Conservation (phyloP, 257 asterid genomes). For the Prunella vulgaris region DNA sequence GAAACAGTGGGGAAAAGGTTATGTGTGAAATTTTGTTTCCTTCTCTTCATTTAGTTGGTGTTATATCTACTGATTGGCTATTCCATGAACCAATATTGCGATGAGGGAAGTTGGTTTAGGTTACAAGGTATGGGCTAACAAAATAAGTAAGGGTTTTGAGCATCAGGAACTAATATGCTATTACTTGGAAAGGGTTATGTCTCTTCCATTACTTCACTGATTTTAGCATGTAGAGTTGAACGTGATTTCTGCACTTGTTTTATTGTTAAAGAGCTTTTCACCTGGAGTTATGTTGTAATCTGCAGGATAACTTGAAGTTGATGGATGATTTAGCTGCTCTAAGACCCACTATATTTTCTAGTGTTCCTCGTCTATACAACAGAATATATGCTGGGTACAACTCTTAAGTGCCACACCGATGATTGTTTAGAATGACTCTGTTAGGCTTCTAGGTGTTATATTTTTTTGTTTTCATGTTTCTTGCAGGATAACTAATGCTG, state of each 20-base stretch:
- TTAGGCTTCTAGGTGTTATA: neutral
- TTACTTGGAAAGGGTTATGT: neutral
- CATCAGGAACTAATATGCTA: neutral
- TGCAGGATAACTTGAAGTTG: conserved; percentile 89
- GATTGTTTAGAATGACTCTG: conserved; percentile 5
- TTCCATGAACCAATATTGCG: neutral
- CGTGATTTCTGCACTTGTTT: conserved; percentile 1
- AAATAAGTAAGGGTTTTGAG: neutral
- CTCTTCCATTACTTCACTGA: neutral
- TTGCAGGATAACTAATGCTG: conserved; percentile 78
- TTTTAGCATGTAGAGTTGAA: neutral
- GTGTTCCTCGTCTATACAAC: conserved; percentile 98
- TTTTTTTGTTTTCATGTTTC: conserved; percentile 12
- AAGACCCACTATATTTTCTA: conserved; percentile 88
- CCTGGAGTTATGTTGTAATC: conserved; percentile 20
- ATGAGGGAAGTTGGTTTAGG: neutral
- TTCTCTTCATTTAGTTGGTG: neutral
- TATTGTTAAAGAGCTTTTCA: conserved; percentile 12
- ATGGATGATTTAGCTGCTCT: conserved; percentile 89
- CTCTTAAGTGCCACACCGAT: conserved; percentile 14
- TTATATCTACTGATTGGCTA: conserved; percentile 3
- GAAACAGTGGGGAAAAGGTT: conserved; percentile 4
- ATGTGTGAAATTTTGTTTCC: neutral
- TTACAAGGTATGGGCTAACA: conserved; percentile 3
- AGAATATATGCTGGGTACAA: conserved; percentile 93